Base-by-base conservation (phyloP, 2,329 filamentous ascomycete species). In the Sphaerostilbella broomeana region DNA sequence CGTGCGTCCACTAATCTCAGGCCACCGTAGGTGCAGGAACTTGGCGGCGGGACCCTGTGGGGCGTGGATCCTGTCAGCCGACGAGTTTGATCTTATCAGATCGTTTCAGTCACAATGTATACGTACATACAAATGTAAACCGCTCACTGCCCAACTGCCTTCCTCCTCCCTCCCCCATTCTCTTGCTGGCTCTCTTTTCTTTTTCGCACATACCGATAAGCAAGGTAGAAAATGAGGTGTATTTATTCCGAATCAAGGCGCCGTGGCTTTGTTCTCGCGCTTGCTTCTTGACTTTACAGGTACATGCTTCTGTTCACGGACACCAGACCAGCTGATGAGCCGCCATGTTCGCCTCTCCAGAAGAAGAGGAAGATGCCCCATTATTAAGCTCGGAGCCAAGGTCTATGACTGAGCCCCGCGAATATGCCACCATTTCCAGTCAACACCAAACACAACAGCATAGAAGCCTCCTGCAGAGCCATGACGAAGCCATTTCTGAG, bases 1-100 rank as follows among this genome's bases (percentile, higher is more conserved):
- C n/a, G n/a, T n/a, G n/a, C n/a, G n/a, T n/a, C n/a, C n/a, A n/a
- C n/a, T n/a, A n/a, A n/a, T n/a, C n/a, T n/a, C n/a, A n/a, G n/a
- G n/a, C n/a, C 8, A 13, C 10, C 9, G 10, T 28, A 28, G 26
- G 5, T 8, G 19, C 20, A 17, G 34, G 27, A 17, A 16, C 17
- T 21, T 16, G 8, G 16, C 17, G 26, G 39, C 38, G 38, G 38
- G 25, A 20, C 34, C 20, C 8, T 17, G 28, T 37, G 40, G 35
- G 40, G n/a, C 24, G 40, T 42, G 38, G 38, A 25, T 40, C 38
- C 28, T 35, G 38, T 38, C 29, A 33, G n/a, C 34, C 22, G 26
- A 31, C 24, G 26, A 29, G 30, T 37, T 28, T 15, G 35, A 38
- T 42, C 40, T 42, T 42, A 42, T 42, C 40, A 34, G 40, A 42